Conservation (phyloP, 768 basidiomycete species). For the Inosperma sp. region DNA sequence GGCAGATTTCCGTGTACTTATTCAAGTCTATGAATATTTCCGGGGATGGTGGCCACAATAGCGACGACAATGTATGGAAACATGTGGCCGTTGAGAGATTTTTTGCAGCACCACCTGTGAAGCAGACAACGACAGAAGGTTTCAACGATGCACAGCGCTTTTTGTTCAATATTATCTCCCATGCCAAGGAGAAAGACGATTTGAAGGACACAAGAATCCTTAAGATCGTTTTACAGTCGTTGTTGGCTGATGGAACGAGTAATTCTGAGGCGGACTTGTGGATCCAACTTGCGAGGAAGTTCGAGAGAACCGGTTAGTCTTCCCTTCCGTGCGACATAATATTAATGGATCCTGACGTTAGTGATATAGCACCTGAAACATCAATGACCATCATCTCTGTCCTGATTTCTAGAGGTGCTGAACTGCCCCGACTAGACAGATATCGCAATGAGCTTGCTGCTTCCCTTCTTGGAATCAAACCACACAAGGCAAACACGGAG, state of each 20-base stretch:
- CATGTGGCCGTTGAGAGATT: constrained; percentile 30
- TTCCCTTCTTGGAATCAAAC: constrained; percentile 61
- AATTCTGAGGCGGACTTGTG: constrained; percentile 71
- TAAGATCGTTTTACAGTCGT: constrained; percentile 52
- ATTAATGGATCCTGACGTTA: background rate
- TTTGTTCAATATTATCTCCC: constrained; percentile 27
- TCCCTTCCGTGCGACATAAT: background rate
- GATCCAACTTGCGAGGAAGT: constrained; percentile 61
- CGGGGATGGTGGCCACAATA: constrained; percentile 5
- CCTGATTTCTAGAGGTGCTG: constrained; percentile 57
- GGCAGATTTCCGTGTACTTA: constrained; percentile 59
- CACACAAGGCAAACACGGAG: constrained; percentile 56
- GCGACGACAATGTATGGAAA: constrained; percentile 49
- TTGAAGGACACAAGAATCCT: constrained; percentile 58
- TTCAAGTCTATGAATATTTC: constrained; percentile 35
- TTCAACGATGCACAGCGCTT: constrained; percentile 20
- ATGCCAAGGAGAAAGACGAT: constrained; percentile 38
- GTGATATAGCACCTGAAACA: constrained; percentile 63
- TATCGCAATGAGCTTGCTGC: constrained; percentile 90
- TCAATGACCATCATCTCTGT: constrained; percentile 62
- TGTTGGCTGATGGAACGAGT: constrained; percentile 52
- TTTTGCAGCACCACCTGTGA: constrained; percentile 24
- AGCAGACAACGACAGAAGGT: constrained; percentile 13
- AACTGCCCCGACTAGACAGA: constrained; percentile 68
- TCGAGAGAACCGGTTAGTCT: constrained; percentile 57